phyloP scores from a whole-genome alignment of 2,329 filamentous ascomycete species.

The Ophiostoma sp. region DNA sequence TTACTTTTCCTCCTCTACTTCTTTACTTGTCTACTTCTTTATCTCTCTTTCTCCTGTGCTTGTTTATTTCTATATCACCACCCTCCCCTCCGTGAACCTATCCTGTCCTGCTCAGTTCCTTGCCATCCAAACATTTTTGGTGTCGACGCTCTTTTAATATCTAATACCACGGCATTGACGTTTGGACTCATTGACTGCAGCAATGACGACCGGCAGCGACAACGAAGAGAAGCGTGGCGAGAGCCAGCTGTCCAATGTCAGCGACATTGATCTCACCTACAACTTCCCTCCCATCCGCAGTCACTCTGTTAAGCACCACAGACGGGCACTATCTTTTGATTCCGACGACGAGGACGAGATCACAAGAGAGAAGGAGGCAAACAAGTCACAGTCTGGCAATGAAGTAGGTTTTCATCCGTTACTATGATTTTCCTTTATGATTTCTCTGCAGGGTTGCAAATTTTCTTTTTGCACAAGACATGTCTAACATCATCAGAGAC shows the following conservation, averaged over 20 bases:
- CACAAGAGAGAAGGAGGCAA: not conserved
- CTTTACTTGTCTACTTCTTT: not conserved
- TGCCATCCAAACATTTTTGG: not conserved
- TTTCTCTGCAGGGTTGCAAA: not conserved
- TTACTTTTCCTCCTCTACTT: not conserved
- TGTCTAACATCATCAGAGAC: not conserved
- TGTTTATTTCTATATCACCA: not conserved
- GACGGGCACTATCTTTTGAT: not conserved
- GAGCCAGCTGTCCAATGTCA: not conserved
- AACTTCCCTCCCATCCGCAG: conserved; percentile 1
- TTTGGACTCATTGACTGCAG: conserved; percentile 31
- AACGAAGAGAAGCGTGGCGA: conserved; percentile 31
- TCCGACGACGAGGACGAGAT: not conserved
- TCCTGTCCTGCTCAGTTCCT: not conserved
- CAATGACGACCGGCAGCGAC: conserved; percentile 32
- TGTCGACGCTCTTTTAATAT: too few relatives aligned
- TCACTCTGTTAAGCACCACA: not conserved
- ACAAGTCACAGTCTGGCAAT: not conserved
- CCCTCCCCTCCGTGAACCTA: conserved; percentile 6
- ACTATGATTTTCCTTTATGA: not conserved
- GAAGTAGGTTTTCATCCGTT: not conserved
- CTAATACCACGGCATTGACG: not conserved
- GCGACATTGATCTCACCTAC: not conserved
- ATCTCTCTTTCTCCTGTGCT: not conserved
- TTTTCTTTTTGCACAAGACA: not conserved